These are phyloP conservation scores for Lepidium didymum DNA, from an alignment of 345 rosid species.

Conservation along the genomic window DNA sequence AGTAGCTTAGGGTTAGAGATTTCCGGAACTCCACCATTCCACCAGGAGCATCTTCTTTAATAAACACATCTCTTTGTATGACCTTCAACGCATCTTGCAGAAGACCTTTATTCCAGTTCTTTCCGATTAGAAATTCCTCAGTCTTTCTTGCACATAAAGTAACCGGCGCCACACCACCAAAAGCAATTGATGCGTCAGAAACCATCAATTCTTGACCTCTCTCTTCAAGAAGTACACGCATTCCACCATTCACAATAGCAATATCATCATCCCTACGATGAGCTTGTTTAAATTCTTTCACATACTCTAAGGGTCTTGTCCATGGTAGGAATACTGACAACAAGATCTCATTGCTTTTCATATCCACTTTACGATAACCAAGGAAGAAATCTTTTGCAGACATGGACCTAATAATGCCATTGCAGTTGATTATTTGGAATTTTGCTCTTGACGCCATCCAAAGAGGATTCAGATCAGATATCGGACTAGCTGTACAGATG, in stretches of 20 bases:
- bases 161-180: constrained; percentile 84
- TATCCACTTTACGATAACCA: constrained; percentile 79
- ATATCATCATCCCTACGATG: constrained; percentile 93
- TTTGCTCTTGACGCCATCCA: constrained; percentile 88
- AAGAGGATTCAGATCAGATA: constrained; percentile 91
- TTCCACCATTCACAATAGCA: constrained; percentile 92
- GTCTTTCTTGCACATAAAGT: constrained; percentile 52
- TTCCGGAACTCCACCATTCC: constrained; percentile 92
- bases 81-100: constrained; percentile 53
- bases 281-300: constrained; percentile 91
- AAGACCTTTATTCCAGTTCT: constrained; percentile 54
- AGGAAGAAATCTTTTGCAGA: constrained; percentile 69
- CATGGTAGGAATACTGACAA: constrained; percentile 76
- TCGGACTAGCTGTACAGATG: constrained; percentile 90
- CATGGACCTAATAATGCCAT: constrained; percentile 44
- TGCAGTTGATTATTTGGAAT: constrained; percentile 47
- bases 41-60: constrained; percentile 77
- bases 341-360: constrained; percentile 52
- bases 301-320: constrained; percentile 74
- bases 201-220: constrained; percentile 40
- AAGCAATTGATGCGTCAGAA: constrained; percentile 58
- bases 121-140: constrained; percentile 54
- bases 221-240: constrained; percentile 65
- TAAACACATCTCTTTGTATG: constrained; percentile 46
- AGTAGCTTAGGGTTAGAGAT: constrained; percentile 74